A percentile compares a stretch with the other conserved stretches of the same genome.
Evolutionary conservation across 768 basidiomycete genomes (phyloP).

Genomic region (Naganishia vaughanmartiniae): DNA sequence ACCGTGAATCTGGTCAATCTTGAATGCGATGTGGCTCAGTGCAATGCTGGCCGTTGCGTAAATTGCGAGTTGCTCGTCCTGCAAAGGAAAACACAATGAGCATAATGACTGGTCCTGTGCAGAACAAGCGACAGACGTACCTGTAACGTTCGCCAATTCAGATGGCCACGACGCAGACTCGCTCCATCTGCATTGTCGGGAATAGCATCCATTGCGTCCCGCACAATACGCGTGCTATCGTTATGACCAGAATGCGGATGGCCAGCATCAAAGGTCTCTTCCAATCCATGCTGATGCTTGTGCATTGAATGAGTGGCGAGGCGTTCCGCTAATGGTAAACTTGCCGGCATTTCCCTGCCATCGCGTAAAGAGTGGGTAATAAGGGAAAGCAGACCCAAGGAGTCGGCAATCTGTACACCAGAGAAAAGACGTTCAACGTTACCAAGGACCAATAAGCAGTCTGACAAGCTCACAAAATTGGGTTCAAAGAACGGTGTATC

Average conservation of each 20-base stretch:
- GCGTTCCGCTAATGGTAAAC: conserved; percentile 44
- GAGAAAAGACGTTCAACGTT: not conserved
- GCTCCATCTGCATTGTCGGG: not conserved
- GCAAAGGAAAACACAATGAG: conserved; percentile 1
- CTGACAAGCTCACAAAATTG: conserved; percentile 56
- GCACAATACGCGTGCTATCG: not conserved
- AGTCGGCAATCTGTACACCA: conserved; percentile 44
- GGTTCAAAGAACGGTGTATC: conserved; percentile 60
- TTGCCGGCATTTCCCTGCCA: conserved; percentile 41
- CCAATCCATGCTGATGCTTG: not conserved
- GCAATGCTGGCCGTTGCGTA: conserved; percentile 47
- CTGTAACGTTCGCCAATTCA: conserved; percentile 35
- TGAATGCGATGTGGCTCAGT: conserved; percentile 36
- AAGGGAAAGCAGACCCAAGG: conserved; percentile 41
- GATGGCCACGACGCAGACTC: not conserved
- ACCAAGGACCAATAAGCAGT: not conserved
- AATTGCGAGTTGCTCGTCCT: conserved; percentile 48
- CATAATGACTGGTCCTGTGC: not conserved
- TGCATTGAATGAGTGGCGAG: conserved; percentile 32
- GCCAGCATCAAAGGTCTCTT: not conserved
- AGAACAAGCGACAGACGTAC: conserved; percentile 23
- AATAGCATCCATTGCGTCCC: not conserved
- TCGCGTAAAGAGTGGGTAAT: conserved; percentile 39
- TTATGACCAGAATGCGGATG: not conserved
- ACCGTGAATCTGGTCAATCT: conserved; percentile 41